Percentiles rank a stretch among this genome's conserved stretches.
These are phyloP conservation scores for Paramyrothecium sp. DNA, from an alignment of 2,329 filamentous ascomycete genomes.

Conservation along the genomic window DNA sequence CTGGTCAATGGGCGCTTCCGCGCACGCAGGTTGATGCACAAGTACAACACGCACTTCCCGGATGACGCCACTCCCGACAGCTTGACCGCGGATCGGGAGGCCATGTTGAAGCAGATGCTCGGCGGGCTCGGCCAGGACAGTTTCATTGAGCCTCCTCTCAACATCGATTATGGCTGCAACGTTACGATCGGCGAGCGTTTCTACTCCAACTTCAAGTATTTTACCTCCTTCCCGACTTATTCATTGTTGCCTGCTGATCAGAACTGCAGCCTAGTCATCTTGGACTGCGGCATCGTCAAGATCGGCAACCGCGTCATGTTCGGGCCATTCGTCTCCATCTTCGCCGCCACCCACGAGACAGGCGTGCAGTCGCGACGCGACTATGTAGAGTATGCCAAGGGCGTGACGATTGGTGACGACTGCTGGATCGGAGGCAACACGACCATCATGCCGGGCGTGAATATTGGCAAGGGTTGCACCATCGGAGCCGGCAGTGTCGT, in stretches of 20 bases:
- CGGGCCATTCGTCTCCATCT: conserved; percentile 67
- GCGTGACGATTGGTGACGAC: conserved; percentile 44
- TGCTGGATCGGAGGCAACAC: conserved; percentile 15
- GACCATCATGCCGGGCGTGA: conserved; percentile 43
- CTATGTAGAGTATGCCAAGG: conserved; percentile 36
- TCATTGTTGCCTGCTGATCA: neutral
- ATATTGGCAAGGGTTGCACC: conserved; percentile 41
- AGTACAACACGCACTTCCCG: conserved; percentile 58
- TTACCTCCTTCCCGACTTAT: neutral
- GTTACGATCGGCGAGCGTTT: conserved; percentile 58
- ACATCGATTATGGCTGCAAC: conserved; percentile 65
- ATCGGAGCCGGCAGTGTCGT: conserved; percentile 42
- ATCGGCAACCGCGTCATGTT: conserved; percentile 68
- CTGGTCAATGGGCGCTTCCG: conserved; percentile 50
- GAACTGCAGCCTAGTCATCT: conserved; percentile 46
- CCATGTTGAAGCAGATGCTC: conserved; percentile 48
- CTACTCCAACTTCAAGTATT: conserved; percentile 39
- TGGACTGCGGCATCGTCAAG: conserved; percentile 64
- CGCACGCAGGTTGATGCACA: conserved; percentile 53
- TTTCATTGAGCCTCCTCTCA: conserved; percentile 60
- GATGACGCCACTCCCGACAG: conserved; percentile 40
- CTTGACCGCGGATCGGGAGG: conserved; percentile 36
- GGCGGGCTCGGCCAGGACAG: conserved; percentile 47
- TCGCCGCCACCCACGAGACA: conserved; percentile 65
- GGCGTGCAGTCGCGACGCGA: conserved; percentile 47